A percentile compares a stretch with the other conserved stretches of the same genome.
These are phyloP conservation scores for Cydonia oblonga DNA, from an alignment of 331 rosid genomes.

Conservation along the genomic window DNA sequence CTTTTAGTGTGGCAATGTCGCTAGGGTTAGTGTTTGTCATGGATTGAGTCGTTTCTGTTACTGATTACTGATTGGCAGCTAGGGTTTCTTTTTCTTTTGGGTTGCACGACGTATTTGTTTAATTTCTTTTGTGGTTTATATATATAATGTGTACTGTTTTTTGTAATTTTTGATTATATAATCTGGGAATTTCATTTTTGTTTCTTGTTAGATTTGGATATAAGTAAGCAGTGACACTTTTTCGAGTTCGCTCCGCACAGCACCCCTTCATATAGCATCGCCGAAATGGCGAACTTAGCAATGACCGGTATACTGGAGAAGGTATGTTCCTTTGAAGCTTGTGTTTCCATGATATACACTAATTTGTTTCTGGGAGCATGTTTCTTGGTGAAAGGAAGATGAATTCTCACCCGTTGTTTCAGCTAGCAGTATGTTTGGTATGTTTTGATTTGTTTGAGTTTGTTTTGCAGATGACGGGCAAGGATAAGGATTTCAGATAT, in stretches of 20 bases:
- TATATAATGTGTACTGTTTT: neutral
- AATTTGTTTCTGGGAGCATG: neutral
- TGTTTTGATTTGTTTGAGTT: neutral
- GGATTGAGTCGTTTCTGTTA: neutral
- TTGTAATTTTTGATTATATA: neutral
- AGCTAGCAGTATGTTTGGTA: neutral
- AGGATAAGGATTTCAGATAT: constrained; percentile 93
- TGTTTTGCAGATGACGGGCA: constrained; percentile 77
- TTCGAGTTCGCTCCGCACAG: neutral
- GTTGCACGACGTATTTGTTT: neutral
- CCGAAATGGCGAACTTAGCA: constrained; percentile 35
- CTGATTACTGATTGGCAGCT: neutral
- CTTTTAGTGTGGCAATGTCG: neutral
- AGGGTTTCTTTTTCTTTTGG: neutral
- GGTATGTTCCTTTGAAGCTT: constrained; percentile 18
- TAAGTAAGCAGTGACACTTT: neutral
- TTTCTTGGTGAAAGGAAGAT: neutral
- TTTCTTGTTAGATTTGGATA: neutral
- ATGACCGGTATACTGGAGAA: constrained; percentile 47
- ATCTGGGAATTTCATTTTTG: neutral
- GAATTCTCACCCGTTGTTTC: neutral
- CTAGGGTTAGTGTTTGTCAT: constrained; percentile 1
- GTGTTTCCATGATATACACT: neutral
- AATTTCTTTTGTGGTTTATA: neutral
- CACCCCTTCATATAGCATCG: neutral